Conservation (phyloP, 2,329 filamentous ascomycete species). For the Aspergillus sp. region DNA sequence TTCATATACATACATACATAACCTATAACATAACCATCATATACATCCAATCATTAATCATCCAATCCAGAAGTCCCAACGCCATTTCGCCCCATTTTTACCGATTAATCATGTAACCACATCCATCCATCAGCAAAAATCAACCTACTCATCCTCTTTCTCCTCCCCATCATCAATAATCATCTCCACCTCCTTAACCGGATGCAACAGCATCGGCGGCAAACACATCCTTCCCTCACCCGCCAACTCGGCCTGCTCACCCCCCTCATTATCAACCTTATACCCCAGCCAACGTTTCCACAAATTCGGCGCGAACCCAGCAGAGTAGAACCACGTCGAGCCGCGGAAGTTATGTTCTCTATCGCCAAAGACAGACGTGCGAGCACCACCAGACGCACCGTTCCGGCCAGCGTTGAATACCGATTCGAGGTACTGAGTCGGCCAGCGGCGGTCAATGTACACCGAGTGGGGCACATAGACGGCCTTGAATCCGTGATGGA, state of each 20-base stretch:
- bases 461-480: slow-evolving; percentile 88
- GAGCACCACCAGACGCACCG: slow-evolving; percentile 71
- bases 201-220: slow-evolving; percentile 85
- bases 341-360: slow-evolving; percentile 86
- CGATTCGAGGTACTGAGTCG: slow-evolving; percentile 71
- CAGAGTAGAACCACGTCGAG: slow-evolving; percentile 89
- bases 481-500: slow-evolving; percentile 91
- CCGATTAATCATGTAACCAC: background rate
- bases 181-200: slow-evolving; percentile 73
- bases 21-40: background rate
- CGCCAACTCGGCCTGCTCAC: slow-evolving; percentile 71
- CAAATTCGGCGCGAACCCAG: slow-evolving; percentile 75
- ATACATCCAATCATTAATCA: slow-evolving; percentile 4
- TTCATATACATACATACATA: no score
- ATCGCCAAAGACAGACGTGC: slow-evolving; percentile 75
- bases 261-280: slow-evolving; percentile 74
- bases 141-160: background rate
- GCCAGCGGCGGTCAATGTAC: slow-evolving; percentile 86
- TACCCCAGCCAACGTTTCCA: slow-evolving; percentile 87
- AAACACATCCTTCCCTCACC: slow-evolving; percentile 87
- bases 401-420: slow-evolving; percentile 79
- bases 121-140: background rate
- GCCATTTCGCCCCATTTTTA: background rate
- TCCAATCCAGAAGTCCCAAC: background rate
- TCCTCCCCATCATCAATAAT: slow-evolving; percentile 41